Conservation (phyloP, 2,329 filamentous ascomycete genomes). For the Diaporthe eres region DNA sequence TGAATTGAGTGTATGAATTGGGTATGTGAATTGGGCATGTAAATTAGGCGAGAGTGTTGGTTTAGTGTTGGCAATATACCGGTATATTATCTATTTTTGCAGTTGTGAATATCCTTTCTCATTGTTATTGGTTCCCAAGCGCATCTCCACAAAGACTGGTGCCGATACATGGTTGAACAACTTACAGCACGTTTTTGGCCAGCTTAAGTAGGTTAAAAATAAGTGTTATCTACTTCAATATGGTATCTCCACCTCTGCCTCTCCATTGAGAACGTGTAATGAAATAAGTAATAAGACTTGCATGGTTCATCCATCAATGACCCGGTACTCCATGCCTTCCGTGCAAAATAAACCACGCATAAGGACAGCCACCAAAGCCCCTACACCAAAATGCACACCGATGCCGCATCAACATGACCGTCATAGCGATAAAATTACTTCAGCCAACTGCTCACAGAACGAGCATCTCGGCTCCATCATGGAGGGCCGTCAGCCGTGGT, state of each 20-base stretch:
- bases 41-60: too few species aligned
- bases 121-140: too few species aligned
- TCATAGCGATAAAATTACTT: neutral
- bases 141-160: too few species aligned
- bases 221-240: neutral
- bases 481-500: neutral
- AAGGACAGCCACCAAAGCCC: neutral
- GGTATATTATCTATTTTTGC: too few species aligned
- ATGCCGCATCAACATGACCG: neutral
- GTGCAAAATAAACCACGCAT: neutral
- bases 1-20: too few species aligned
- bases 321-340: neutral
- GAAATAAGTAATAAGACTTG: neutral
- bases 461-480: neutral
- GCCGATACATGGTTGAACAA: too few species aligned
- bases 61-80: too few species aligned
- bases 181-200: neutral
- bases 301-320: too few species aligned
- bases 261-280: too few species aligned
- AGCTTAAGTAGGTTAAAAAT: neutral
- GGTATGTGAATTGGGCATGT: too few species aligned
- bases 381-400: neutral
- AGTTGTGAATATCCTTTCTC: too few species aligned
- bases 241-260: neutral
- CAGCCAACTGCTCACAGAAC: neutral